Conservation (phyloP, 2,329 filamentous ascomycete species). For the Emmonsiellopsis sp. region DNA sequence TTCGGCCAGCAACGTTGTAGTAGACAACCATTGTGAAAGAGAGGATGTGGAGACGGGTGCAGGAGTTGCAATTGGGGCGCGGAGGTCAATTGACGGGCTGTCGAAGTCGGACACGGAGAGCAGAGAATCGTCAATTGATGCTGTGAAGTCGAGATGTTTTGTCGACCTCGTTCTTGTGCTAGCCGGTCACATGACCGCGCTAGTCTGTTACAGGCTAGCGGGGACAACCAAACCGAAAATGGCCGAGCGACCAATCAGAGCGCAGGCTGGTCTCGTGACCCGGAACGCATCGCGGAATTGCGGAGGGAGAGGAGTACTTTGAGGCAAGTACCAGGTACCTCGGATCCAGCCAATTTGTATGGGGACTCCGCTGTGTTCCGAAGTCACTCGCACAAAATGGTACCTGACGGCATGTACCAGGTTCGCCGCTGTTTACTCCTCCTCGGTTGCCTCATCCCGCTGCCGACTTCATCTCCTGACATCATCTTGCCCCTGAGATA, state of each 20-base stretch:
- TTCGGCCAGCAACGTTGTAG: constrained; percentile 42
- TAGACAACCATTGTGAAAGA: constrained; percentile 41
- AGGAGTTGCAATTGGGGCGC: background rate
- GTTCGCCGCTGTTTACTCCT: background rate
- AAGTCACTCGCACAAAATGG: no score
- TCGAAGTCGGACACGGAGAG: background rate
- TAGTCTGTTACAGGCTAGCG: constrained; percentile 4
- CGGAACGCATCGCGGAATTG: background rate
- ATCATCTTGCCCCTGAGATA: no score
- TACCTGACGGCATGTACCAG: background rate
- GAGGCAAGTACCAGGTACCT: no score
- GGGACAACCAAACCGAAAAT: constrained; percentile 1
- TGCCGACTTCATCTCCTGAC: no score
- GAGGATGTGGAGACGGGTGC: constrained; percentile 8
- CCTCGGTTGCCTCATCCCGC: no score
- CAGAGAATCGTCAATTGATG: background rate
- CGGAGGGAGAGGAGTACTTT: background rate
- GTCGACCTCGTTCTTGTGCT: background rate
- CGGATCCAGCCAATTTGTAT: no score
- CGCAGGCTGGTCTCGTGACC: background rate
- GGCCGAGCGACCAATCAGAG: constrained; percentile 7
- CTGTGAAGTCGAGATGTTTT: background rate
- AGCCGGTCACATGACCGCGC: constrained; percentile 3
- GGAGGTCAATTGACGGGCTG: background rate
- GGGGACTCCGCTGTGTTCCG: no score